Percentiles rank a stretch among this genome's conserved stretches.
Evolutionary conservation across 257 asterid genomes (phyloP).

Genomic region (Solanum sejunctum): DNA sequence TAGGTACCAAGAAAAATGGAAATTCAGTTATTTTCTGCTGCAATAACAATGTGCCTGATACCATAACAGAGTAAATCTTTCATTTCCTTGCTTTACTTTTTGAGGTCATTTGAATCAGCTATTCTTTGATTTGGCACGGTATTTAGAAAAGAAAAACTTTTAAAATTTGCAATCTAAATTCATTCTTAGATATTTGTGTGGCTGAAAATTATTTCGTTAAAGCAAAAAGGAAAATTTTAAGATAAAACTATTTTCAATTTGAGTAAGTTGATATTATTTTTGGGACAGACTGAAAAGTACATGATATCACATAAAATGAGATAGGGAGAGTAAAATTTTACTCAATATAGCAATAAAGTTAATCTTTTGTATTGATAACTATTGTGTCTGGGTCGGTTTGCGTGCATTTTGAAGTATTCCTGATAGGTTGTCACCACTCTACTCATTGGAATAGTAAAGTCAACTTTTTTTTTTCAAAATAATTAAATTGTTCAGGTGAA

Average conservation of each 20-base stretch:
- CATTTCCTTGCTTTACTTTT: neutral
- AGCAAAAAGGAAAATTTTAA: too few relatives aligned
- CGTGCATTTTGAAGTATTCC: neutral
- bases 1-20: constrained; percentile 16
- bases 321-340: neutral
- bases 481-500: neutral
- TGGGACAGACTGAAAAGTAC: too few relatives aligned
- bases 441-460: neutral
- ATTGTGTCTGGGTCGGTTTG: neutral
- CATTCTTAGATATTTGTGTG: too few relatives aligned
- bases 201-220: too few relatives aligned
- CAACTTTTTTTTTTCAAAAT: neutral
- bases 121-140: too few relatives aligned
- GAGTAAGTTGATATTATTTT: too few relatives aligned
- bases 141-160: too few relatives aligned
- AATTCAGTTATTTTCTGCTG: neutral
- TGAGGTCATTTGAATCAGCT: neutral
- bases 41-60: neutral
- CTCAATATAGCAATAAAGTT: neutral
- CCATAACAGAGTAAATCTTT: neutral
- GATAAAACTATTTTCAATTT: too few relatives aligned
- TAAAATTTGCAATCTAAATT: too few relatives aligned
- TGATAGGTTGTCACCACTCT: neutral
- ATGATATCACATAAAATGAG: too few relatives aligned
- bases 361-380: neutral